phyloP scores from a whole-genome alignment of 148 eudicot species.

The Chenopodium suecicum region DNA sequence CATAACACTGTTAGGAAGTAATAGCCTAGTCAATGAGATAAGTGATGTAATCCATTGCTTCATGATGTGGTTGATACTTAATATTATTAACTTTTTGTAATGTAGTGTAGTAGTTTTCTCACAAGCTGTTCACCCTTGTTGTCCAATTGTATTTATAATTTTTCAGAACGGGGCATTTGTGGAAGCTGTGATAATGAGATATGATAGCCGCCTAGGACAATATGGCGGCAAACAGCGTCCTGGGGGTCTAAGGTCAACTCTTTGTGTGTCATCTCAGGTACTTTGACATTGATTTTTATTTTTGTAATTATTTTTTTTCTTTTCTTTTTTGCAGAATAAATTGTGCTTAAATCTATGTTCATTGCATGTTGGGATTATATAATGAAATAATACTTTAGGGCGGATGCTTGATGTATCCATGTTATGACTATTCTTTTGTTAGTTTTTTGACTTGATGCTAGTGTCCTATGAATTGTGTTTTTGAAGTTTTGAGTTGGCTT shows the following conservation, averaged over 20 bases:
- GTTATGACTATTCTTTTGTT: not conserved
- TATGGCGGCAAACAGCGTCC: slow-evolving; percentile 80
- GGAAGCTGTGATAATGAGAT: slow-evolving; percentile 95
- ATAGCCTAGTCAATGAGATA: not conserved
- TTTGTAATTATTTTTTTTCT: too few relatives aligned
- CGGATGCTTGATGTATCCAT: not conserved
- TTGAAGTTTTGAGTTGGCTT: not conserved
- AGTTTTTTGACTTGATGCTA: not conserved
- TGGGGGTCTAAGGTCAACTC: slow-evolving; percentile 83
- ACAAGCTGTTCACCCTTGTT: not conserved
- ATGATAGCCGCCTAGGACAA: slow-evolving; percentile 81
- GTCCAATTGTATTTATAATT: slow-evolving; percentile 4
- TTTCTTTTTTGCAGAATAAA: not conserved
- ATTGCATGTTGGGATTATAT: not conserved
- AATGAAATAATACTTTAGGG: not conserved
- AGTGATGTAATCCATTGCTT: not conserved
- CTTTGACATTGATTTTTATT: not conserved
- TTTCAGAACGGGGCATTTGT: slow-evolving; percentile 80
- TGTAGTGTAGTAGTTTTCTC: not conserved
- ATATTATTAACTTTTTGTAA: too few relatives aligned
- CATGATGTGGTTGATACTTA: not conserved
- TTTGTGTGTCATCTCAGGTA: slow-evolving; percentile 98
- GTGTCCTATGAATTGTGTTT: not conserved
- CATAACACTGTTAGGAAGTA: not conserved
- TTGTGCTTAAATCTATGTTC: not conserved